phyloP scores from a whole-genome alignment of 345 rosid species.

The Aquilaria yunnanensis region DNA sequence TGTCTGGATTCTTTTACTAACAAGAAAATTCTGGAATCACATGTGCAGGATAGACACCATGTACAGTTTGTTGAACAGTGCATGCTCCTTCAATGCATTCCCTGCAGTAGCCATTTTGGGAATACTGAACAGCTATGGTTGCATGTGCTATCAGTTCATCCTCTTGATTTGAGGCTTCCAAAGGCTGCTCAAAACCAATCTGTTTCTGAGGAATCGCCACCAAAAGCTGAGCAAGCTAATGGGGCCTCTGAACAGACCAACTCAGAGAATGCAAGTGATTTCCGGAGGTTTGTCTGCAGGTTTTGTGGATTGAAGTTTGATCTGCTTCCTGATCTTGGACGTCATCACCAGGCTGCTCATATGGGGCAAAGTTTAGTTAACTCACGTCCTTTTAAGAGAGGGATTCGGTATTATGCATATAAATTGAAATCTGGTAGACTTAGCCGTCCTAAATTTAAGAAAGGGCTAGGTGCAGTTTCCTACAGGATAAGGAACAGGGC shows the following conservation, averaged over 20 bases:
- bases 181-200: slow-evolving; percentile 26
- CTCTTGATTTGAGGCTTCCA: slow-evolving; percentile 46
- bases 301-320: slow-evolving; percentile 91
- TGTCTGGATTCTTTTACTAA: slow-evolving; percentile 90
- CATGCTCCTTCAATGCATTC: slow-evolving; percentile 94
- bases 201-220: slow-evolving; percentile 24
- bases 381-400: slow-evolving; percentile 63
- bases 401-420: slow-evolving; percentile 62
- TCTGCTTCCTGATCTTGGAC: slow-evolving; percentile 95
- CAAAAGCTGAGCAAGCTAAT: slow-evolving; percentile 31
- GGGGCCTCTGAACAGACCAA: slow-evolving; percentile 34
- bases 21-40: slow-evolving; percentile 66
- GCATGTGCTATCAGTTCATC: slow-evolving; percentile 72
- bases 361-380: slow-evolving; percentile 57
- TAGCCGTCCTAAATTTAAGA: slow-evolving; percentile 82
- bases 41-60: slow-evolving; percentile 91
- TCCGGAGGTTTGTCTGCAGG: slow-evolving; percentile 66
- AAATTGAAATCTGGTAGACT: slow-evolving; percentile 89
- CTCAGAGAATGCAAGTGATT: slow-evolving; percentile 35
- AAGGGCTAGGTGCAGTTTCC: slow-evolving; percentile 71
- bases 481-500: slow-evolving; percentile 70
- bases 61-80: slow-evolving; percentile 93
- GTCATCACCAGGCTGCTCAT: slow-evolving; percentile 99
- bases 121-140: slow-evolving; percentile 69
- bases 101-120: slow-evolving; percentile 90